phyloP scores from a whole-genome alignment of 176 grass and related monocot species.

The Triticum timopheevii region DNA sequence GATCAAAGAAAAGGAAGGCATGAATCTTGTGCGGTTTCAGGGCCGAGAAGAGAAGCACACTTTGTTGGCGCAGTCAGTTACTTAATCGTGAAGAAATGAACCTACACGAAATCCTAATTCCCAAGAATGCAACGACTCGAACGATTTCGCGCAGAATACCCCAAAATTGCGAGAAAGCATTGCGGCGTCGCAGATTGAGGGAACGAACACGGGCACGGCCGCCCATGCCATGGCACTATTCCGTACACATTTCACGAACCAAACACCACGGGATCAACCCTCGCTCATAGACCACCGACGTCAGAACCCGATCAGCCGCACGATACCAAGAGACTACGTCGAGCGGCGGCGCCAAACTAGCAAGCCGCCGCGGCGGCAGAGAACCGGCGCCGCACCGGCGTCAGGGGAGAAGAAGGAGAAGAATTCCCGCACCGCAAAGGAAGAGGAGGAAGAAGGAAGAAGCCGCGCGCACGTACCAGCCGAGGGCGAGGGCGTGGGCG shows the following conservation, averaged over 20 bases:
- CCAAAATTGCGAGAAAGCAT: neutral
- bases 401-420: neutral
- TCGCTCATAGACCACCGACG: neutral
- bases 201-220: neutral
- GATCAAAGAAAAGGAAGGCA: neutral
- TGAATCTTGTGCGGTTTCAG: neutral
- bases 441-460: neutral
- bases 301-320: slow-evolving; percentile 12
- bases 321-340: neutral
- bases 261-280: slow-evolving; percentile 5
- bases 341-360: slow-evolving; percentile 7
- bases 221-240: neutral
- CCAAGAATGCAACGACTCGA: neutral
- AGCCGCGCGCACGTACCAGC: slow-evolving; percentile 3
- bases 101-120: neutral
- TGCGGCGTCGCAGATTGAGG: neutral
- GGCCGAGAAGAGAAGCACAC: slow-evolving; percentile 8
- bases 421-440: neutral
- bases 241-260: neutral
- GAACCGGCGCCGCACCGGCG: neutral
- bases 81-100: neutral
- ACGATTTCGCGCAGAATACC: neutral
- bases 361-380: neutral
- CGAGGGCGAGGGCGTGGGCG: slow-evolving; percentile 4
- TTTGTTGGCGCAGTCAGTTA: neutral